Percentiles rank a stretch among this genome's conserved stretches.
phyloP scores from a whole-genome alignment of 1,284 basidiomycete species.

The Ceraceosorus guamensis region DNA sequence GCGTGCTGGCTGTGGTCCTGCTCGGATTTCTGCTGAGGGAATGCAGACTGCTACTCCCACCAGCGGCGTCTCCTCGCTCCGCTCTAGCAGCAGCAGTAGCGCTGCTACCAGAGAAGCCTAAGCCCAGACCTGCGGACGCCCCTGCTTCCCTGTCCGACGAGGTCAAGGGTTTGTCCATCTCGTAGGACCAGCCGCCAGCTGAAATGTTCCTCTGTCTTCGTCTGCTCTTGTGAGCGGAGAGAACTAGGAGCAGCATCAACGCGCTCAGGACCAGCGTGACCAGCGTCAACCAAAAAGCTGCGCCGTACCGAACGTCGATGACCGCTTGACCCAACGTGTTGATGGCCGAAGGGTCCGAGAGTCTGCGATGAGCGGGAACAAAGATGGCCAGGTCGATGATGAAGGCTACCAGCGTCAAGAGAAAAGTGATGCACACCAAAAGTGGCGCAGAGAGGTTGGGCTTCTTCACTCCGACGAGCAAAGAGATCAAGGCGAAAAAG shows the following conservation, averaged over 20 bases:
- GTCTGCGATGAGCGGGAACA: background rate
- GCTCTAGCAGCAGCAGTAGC: no score
- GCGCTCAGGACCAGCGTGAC: background rate
- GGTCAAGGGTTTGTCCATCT: background rate
- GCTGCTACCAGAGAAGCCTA: no score
- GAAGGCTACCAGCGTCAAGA: background rate
- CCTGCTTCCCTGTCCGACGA: background rate
- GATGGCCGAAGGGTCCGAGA: background rate
- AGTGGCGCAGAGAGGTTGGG: no score
- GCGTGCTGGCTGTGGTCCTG: no score
- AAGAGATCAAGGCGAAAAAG: no score
- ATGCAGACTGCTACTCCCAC: no score
- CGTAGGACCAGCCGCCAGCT: constrained; percentile 1
- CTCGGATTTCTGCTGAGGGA: no score
- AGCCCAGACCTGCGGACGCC: no score
- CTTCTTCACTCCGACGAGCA: no score
- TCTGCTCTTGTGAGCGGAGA: constrained; percentile 19
- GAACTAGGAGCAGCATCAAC: background rate
- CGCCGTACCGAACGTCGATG: background rate
- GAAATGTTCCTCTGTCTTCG: no score
- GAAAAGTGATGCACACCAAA: no score
- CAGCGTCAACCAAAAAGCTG: background rate
- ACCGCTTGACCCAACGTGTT: background rate
- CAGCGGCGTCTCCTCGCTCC: no score
- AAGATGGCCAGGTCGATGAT: background rate